Evolutionary conservation across 1,284 basidiomycete species (phyloP).

Genomic region (Inonotus obliquus): DNA sequence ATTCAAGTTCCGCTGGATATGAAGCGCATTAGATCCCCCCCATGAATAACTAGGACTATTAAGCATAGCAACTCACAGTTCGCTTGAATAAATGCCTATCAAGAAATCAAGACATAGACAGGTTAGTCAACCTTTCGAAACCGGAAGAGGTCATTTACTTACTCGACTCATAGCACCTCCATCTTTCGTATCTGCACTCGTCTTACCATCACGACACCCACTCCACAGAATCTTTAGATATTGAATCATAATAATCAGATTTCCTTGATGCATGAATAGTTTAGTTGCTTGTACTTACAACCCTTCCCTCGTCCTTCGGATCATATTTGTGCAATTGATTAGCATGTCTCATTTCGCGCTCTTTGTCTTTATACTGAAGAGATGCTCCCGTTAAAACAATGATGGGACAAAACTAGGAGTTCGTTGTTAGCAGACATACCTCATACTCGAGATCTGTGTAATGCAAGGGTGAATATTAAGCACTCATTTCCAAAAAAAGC

Average conservation of each 20-base stretch:
- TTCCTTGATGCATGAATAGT: background rate
- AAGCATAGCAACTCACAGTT: background rate
- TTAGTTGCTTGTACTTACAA: background rate
- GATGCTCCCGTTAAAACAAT: conserved; percentile 36
- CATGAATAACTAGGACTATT: background rate
- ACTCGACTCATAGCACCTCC: conserved; percentile 81
- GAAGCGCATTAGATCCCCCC: background rate
- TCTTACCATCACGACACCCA: conserved; percentile 91
- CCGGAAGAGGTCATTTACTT: conserved; percentile 24
- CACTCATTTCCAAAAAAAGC: background rate
- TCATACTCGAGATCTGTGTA: too few relatives aligned
- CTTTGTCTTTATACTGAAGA: conserved; percentile 30
- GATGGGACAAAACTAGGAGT: background rate
- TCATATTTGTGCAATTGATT: background rate
- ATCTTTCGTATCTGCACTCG: conserved; percentile 84
- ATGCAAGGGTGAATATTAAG: too few relatives aligned
- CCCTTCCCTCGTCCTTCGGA: background rate
- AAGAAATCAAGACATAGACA: background rate
- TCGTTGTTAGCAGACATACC: too few relatives aligned
- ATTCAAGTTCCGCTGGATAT: too few relatives aligned
- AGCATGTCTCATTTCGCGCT: background rate
- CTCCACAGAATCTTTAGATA: conserved; percentile 66
- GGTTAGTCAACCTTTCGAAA: background rate
- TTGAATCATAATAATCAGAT: background rate
- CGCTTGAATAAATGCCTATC: background rate